Percentiles rank a stretch among this genome's conserved stretches.
Conservation (phyloP, 768 basidiomycete species). For the Boletus eberwhitei region DNA sequence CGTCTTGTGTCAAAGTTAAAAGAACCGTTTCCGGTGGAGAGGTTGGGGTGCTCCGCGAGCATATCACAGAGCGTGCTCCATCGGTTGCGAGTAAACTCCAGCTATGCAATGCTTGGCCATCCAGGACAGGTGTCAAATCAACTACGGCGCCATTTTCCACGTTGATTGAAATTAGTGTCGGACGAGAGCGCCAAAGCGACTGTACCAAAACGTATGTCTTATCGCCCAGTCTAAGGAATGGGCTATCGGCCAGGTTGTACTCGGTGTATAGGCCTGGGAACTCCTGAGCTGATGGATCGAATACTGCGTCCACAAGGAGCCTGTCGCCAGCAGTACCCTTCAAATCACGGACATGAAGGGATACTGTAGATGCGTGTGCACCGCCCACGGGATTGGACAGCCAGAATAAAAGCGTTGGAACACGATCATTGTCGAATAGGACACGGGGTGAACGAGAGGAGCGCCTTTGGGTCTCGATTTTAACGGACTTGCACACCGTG, state of each 20-base stretch:
- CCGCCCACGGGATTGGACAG: slow-evolving; percentile 54
- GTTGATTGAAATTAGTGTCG: slow-evolving; percentile 47
- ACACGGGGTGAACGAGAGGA: slow-evolving; percentile 63
- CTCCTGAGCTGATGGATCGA: slow-evolving; percentile 33
- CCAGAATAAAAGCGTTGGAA: slow-evolving; percentile 42
- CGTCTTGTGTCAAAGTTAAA: slow-evolving; percentile 33
- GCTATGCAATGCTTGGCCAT: slow-evolving; percentile 35
- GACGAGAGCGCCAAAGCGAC: slow-evolving; percentile 48
- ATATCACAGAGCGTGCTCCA: slow-evolving; percentile 40
- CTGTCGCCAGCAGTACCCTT: slow-evolving; percentile 2
- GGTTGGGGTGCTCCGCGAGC: slow-evolving; percentile 46
- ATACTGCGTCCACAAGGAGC: slow-evolving; percentile 42
- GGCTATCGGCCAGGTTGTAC: slow-evolving; percentile 40
- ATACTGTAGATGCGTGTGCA: slow-evolving; percentile 54
- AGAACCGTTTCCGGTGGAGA: slow-evolving; percentile 50
- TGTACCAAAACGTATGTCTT: slow-evolving; percentile 20
- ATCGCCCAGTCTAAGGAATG: slow-evolving; percentile 35
- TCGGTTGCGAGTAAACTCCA: slow-evolving; percentile 57
- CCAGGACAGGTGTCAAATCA: slow-evolving; percentile 26
- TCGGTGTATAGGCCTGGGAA: slow-evolving; percentile 52
- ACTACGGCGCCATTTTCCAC: slow-evolving; percentile 38
- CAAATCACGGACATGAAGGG: slow-evolving; percentile 46
- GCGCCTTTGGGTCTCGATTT: slow-evolving; percentile 40
- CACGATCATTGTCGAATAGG: slow-evolving; percentile 23
- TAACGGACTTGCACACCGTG: slow-evolving; percentile 19